phyloP scores from a whole-genome alignment of 1,139 yeast species.

The Geotrichum histeridarum region DNA sequence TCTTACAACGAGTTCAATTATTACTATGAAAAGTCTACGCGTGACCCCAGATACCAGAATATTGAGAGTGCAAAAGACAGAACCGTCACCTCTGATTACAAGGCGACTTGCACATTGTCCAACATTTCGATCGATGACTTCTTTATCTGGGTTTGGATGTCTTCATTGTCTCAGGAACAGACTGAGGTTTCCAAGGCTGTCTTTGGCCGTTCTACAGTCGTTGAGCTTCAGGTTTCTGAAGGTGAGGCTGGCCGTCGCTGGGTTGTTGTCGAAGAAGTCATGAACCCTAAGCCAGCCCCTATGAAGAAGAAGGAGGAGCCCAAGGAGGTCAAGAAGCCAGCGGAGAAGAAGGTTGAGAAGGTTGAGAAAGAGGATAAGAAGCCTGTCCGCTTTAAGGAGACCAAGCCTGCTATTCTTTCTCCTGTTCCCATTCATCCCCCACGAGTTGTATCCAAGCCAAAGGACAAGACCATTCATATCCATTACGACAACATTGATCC shows the following conservation, averaged over 20 bases:
- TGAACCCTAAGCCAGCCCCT: conserved; percentile 30
- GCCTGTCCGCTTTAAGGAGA: conserved; percentile 14
- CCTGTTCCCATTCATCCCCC: conserved; percentile 9
- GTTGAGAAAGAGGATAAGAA: conserved; percentile 7
- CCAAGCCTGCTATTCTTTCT: neutral
- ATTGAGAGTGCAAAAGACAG: conserved; percentile 17
- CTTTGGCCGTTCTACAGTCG: conserved; percentile 76
- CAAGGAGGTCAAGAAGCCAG: conserved; percentile 16
- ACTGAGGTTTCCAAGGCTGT: conserved; percentile 57
- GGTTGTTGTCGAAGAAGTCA: conserved; percentile 66
- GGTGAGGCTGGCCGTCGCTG: conserved; percentile 58
- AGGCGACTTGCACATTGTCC: conserved; percentile 49
- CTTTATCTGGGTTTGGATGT: conserved; percentile 88
- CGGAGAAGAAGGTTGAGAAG: conserved; percentile 6
- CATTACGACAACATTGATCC: conserved; percentile 22
- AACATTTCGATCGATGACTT: conserved; percentile 78
- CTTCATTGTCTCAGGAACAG: conserved; percentile 71
- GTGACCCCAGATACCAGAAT: conserved; percentile 6
- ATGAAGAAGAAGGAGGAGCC: conserved; percentile 21
- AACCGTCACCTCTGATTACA: conserved; percentile 17
- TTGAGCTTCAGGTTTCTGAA: conserved; percentile 49
- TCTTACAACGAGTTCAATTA: conserved; percentile 15
- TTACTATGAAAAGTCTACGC: conserved; percentile 14
- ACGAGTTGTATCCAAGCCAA: neutral
- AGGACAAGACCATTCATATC: conserved; percentile 14